phyloP scores from a whole-genome alignment of 345 rosid genomes.

The Linum tenue region DNA sequence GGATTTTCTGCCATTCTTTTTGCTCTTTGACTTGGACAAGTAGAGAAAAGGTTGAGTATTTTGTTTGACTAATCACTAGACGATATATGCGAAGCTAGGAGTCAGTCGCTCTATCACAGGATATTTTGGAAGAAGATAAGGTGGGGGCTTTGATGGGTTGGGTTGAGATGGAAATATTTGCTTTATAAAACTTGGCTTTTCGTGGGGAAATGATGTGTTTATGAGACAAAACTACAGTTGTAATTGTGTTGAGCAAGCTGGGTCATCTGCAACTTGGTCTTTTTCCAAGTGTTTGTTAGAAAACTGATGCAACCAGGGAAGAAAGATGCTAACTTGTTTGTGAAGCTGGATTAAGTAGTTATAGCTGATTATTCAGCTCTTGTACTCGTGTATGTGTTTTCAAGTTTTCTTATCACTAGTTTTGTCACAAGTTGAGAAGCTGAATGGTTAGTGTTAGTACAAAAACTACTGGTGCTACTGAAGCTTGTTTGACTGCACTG shows the following conservation, averaged over 20 bases:
- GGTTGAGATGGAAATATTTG: too few species aligned
- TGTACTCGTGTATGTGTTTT: too few species aligned
- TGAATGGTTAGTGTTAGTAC: background rate
- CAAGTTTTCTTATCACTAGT: background rate
- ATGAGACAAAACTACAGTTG: background rate
- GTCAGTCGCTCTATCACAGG: too few species aligned
- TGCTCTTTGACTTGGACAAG: too few species aligned
- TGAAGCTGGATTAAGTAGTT: background rate
- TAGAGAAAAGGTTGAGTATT: too few species aligned
- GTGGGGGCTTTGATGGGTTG: too few species aligned
- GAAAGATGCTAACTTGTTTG: background rate
- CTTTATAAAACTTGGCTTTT: too few species aligned
- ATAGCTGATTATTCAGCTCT: background rate
- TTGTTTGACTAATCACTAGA: too few species aligned
- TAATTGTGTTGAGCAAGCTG: background rate
- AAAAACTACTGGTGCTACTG: background rate
- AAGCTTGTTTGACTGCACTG: background rate
- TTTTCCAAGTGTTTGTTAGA: background rate
- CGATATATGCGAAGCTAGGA: too few species aligned
- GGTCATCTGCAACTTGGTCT: background rate
- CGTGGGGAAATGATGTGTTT: too few species aligned
- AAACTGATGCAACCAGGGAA: background rate
- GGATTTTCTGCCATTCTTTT: too few species aligned
- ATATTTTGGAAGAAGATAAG: too few species aligned
- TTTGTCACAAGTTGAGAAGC: background rate